Base-by-base conservation (phyloP, 495 filamentous ascomycete genomes). In the Aspergillus bridgeri region DNA sequence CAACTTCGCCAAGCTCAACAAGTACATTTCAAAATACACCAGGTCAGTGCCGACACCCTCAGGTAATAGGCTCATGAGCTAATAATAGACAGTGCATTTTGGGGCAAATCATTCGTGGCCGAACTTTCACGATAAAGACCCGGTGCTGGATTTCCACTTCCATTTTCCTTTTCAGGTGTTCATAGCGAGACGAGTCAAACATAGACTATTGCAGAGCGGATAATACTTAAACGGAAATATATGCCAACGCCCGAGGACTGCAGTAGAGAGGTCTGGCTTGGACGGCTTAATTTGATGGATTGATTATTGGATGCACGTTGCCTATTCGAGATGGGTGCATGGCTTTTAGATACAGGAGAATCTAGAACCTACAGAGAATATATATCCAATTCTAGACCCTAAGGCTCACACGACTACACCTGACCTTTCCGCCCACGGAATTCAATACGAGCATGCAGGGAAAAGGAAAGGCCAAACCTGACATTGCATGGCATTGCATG, bases 11-110 rank as follows among this genome's bases (percentile, higher is more conserved):
- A 96, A 96, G 70, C 75, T 98, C 61, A 88, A 93, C 65, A 87
- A 87, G 76, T 97, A 97, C 63, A 91, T 97, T 47, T 94, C 90
- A 68, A 96, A 96, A 69, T 97, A 97, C 71, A 98, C 93, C 0
- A 88, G 86, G 83, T 86, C 75, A 29, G 75, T 48, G n/a, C 6
- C 1, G 6, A 24, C 8, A 21, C 1, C 11, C 23, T 15, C 7
- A 15, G 2, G 8, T 24, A 15, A 8, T 19, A 3, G 15, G 54
- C 29, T 18, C 20, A 15, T n/a, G n/a, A 45, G 54, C 64, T 71
- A 60, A 56, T 20, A 2, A 4, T 7, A 18, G 33, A 6, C 15
- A 95, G 90, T 73, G 89, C 92, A 7, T 97, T 95, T 85, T 98
- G 93, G 93, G 94, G 93, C 19, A 82, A 93, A 66, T 90, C 86